Percentiles rank a stretch among this genome's conserved stretches.
These are phyloP conservation scores for Blastobotrys petasosporus DNA, from an alignment of 1,139 yeast genomes.

Conservation along the genomic window DNA sequence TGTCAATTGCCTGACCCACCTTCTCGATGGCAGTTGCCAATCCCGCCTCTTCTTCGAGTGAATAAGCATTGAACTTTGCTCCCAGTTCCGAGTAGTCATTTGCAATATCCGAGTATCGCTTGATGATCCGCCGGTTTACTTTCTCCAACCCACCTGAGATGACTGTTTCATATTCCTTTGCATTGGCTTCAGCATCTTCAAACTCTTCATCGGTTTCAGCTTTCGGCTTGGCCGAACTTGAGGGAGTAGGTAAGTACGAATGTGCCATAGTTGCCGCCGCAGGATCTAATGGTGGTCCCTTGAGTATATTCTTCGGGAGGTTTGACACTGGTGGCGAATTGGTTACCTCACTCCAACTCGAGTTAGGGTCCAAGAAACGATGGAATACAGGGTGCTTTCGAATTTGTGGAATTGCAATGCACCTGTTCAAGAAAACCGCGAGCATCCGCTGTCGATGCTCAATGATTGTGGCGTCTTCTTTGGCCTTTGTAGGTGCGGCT, in stretches of 20 bases:
- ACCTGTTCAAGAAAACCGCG: constrained; percentile 70
- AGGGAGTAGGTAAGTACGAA: constrained; percentile 57
- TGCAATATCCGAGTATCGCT: constrained; percentile 57
- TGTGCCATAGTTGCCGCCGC: constrained; percentile 52
- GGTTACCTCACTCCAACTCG: constrained; percentile 61
- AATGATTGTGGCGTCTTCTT: constrained; percentile 46
- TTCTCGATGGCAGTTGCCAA: constrained; percentile 55
- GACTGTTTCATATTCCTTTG: constrained; percentile 52
- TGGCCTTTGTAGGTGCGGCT: constrained; percentile 51
- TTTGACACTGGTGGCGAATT: constrained; percentile 52
- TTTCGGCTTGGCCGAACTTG: constrained; percentile 36
- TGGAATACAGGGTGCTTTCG: constrained; percentile 58
- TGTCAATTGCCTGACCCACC: constrained; percentile 76
- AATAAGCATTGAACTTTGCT: constrained; percentile 64
- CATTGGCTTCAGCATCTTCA: constrained; percentile 42
- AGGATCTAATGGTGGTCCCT: constrained; percentile 53
- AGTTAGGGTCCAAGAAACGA: constrained; percentile 77
- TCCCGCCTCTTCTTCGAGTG: constrained; percentile 52
- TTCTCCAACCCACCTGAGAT: constrained; percentile 56
- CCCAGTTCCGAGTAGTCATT: constrained; percentile 67
- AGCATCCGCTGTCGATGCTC: constrained; percentile 71
- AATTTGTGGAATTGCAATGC: constrained; percentile 53
- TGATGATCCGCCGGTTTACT: constrained; percentile 58
- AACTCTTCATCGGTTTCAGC: constrained; percentile 36
- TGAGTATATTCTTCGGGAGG: constrained; percentile 47